These are phyloP conservation scores for Colletotrichum navitas DNA, from an alignment of 2,329 filamentous ascomycete species.

Conservation along the genomic window DNA sequence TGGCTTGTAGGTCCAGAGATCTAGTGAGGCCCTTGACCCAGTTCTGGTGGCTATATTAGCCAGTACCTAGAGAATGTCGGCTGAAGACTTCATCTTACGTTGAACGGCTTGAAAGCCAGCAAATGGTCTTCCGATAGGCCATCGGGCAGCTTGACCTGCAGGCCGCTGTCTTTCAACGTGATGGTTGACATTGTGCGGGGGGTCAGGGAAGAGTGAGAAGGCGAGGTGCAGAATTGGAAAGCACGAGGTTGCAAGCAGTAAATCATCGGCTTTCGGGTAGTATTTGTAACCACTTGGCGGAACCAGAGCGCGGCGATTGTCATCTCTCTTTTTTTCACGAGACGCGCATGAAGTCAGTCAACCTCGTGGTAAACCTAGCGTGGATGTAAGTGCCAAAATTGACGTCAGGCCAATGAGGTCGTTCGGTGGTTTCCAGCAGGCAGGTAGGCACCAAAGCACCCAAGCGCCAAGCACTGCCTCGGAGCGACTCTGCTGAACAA, in stretches of 20 bases:
- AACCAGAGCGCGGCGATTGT: not conserved
- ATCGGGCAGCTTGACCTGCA: slow-evolving; percentile 59
- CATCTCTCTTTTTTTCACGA: not conserved
- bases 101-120: slow-evolving; percentile 63
- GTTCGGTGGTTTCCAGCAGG: slow-evolving; percentile 8
- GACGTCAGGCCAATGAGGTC: slow-evolving; percentile 29
- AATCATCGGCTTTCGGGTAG: too few relatives aligned
- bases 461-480: not conserved
- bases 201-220: fast-evolving
- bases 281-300: not conserved
- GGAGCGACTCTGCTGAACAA: not conserved
- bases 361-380: not conserved
- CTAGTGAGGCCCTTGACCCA: slow-evolving; percentile 63
- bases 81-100: slow-evolving; percentile 48
- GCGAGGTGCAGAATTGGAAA: not conserved
- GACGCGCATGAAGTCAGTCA: not conserved
- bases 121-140: slow-evolving; percentile 61
- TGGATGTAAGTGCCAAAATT: slow-evolving; percentile 23
- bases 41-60: slow-evolving; percentile 50
- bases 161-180: slow-evolving; percentile 52
- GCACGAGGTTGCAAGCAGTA: not conserved
- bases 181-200: slow-evolving; percentile 56
- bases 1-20: slow-evolving; percentile 61
- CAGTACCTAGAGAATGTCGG: not conserved
- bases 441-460: not conserved